Base-by-base conservation (phyloP, 768 basidiomycete genomes). In the Xerocomellus amylosporus region DNA sequence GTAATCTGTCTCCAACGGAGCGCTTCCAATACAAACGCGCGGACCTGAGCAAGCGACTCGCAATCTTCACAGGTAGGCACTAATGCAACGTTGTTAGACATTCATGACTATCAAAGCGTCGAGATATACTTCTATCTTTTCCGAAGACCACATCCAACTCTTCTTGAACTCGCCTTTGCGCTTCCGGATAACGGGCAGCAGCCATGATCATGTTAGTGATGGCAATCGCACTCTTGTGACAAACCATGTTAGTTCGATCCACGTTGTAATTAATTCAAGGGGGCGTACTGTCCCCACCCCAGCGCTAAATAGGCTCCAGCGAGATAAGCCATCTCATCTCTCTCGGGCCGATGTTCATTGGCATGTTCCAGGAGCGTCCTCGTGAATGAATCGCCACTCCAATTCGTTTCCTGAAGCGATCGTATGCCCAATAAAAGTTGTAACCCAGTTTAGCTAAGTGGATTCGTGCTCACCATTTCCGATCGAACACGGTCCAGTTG, bases 231-330 rank as follows among this genome's bases (percentile, higher is more conserved):
- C 77, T 84, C 59, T 75, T 38, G 12, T 1, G 24, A 26, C 12
- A 20, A 33, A 24, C 14, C 7, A 36, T 19, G 10, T 58, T 13
- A 53, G 37, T 34, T 26, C 6, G n/a, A 15, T 31, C 33, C 13
- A 26, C 8, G 5, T 4, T 30, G 6, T 10, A 8, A 9, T 12
- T 2, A 20, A 17, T 3, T 4, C 1, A 50, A 47, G 30, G 31
- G 15, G 12, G 6, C 41, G 41, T 51, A 72, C 74, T 4, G 83
- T 85, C 51, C 82, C 83, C 1, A 79, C 76, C 1, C 82, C 85
- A 22, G 83, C 85, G 17, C 77, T 79, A 56, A 83, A 86, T 66
- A 85, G 75, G 34, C 74, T 0, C 84, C 85, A 2, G 79, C 79
- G 7, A 86, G 74, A 64, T 82, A 86, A 1, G 83, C 77, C 13